These are phyloP conservation scores for Irpex sp. DNA, from an alignment of 1,284 basidiomycete species.

Conservation along the genomic window DNA sequence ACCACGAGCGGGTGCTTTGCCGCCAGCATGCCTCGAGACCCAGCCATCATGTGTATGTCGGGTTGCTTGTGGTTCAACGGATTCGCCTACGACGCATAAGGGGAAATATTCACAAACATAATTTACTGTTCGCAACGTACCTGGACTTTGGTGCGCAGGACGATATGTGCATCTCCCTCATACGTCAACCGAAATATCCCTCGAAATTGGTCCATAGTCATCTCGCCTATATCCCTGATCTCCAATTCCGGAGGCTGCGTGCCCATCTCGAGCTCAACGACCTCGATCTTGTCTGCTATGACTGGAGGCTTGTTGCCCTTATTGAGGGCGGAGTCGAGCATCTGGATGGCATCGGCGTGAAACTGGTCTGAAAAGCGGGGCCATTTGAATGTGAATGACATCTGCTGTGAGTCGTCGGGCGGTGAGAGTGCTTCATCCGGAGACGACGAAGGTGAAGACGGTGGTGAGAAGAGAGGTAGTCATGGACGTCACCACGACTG, in stretches of 20 bases:
- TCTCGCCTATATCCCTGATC: conserved; percentile 96
- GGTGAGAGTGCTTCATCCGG: conserved; percentile 10
- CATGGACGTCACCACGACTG: not conserved
- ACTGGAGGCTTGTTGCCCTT: conserved; percentile 97
- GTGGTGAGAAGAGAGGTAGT: conserved; percentile 3
- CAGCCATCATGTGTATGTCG: conserved; percentile 76
- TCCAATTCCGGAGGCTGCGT: conserved; percentile 98
- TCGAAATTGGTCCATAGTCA: conserved; percentile 93
- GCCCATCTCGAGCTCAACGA: conserved; percentile 98
- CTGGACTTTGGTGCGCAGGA: conserved; percentile 95
- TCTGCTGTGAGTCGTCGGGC: conserved; percentile 29
- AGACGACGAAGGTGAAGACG: not conserved
- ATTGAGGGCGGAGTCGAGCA: conserved; percentile 94
- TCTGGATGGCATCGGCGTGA: conserved; percentile 88
- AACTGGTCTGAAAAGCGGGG: conserved; percentile 95
- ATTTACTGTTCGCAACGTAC: conserved; percentile 36
- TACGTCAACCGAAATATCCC: conserved; percentile 98
- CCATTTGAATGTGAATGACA: conserved; percentile 99
- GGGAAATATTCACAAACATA: not conserved
- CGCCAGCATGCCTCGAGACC: conserved; percentile 81
- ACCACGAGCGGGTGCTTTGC: conserved; percentile 93
- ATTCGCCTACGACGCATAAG: conserved; percentile 65
- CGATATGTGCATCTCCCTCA: conserved; percentile 93
- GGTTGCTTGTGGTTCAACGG: conserved; percentile 89
- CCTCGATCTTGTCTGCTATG: conserved; percentile 96